A percentile compares a stretch with the other conserved stretches of the same genome.
Evolutionary conservation across 1,139 yeast species (phyloP).

Genomic region (Suhomyces kunorum): DNA sequence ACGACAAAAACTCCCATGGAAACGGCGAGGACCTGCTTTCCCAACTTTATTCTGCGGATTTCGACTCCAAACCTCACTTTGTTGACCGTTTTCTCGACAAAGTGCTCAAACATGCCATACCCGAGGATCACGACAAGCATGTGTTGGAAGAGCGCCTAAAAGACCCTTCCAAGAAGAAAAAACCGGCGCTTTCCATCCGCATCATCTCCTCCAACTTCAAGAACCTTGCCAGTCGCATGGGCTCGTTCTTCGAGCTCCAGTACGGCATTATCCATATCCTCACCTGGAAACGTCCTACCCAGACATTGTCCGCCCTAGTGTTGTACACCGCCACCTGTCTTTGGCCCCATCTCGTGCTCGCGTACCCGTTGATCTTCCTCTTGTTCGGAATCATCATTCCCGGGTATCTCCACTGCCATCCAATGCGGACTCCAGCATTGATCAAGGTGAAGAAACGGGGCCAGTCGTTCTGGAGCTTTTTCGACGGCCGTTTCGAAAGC

Average conservation of each 20-base stretch:
- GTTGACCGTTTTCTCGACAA: slow-evolving; percentile 59
- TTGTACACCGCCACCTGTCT: slow-evolving; percentile 60
- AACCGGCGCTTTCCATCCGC: slow-evolving; percentile 53
- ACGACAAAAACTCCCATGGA: no score
- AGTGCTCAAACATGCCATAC: slow-evolving; percentile 49
- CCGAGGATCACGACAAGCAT: slow-evolving; percentile 50
- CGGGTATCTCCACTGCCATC: slow-evolving; percentile 72
- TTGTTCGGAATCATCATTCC: slow-evolving; percentile 66
- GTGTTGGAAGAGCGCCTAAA: slow-evolving; percentile 43
- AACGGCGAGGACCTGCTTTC: no score
- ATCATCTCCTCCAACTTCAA: slow-evolving; percentile 52
- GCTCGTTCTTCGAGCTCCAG: slow-evolving; percentile 54
- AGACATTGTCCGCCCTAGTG: slow-evolving; percentile 54
- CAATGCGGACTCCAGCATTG: slow-evolving; percentile 47
- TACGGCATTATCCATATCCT: slow-evolving; percentile 55
- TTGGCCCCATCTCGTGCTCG: slow-evolving; percentile 68
- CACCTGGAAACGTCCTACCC: slow-evolving; percentile 64
- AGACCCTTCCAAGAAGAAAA: slow-evolving; percentile 46
- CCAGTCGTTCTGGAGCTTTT: slow-evolving; percentile 53
- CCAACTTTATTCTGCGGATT: background rate
- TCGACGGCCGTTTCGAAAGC: slow-evolving; percentile 45
- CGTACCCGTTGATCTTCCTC: slow-evolving; percentile 61
- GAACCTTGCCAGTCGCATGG: slow-evolving; percentile 53
- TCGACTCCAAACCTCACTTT: slow-evolving; percentile 43
- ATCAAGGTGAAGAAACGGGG: slow-evolving; percentile 54